Conservation (phyloP, 768 basidiomycete species). For the Russula lepida region DNA sequence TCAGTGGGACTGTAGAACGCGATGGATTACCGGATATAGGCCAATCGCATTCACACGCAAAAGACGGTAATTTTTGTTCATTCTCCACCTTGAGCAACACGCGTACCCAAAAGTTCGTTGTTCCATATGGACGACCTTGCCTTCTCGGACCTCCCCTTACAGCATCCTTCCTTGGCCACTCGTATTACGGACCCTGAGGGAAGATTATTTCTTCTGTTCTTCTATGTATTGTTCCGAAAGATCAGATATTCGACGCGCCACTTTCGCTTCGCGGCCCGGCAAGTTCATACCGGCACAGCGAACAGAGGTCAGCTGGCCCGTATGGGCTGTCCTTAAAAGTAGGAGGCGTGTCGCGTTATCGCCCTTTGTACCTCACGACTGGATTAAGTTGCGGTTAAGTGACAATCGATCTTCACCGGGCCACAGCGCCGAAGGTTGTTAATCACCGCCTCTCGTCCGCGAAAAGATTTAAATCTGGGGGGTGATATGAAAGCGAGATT, state of each 20-base stretch:
- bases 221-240: constrained; percentile 6
- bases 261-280: constrained; percentile 8
- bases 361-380: constrained; percentile 6
- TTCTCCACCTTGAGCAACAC: not conserved
- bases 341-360: constrained; percentile 10
- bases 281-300: not conserved
- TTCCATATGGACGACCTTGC: not conserved
- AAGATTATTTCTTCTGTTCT: not conserved
- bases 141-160: not conserved
- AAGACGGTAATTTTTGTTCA: not conserved
- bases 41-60: not conserved
- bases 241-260: constrained; percentile 10
- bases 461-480: not conserved
- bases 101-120: constrained; percentile 11
- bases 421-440: not conserved
- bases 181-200: constrained; percentile 6
- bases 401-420: not conserved
- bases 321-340: not conserved
- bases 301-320: constrained; percentile 4
- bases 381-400: not conserved
- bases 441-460: constrained; percentile 4
- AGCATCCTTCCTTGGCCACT: not conserved
- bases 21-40: constrained; percentile 6
- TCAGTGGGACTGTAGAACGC: not conserved
- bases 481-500: not conserved